phyloP scores from a whole-genome alignment of 2,329 filamentous ascomycete genomes.

The Didymella lethalis region DNA sequence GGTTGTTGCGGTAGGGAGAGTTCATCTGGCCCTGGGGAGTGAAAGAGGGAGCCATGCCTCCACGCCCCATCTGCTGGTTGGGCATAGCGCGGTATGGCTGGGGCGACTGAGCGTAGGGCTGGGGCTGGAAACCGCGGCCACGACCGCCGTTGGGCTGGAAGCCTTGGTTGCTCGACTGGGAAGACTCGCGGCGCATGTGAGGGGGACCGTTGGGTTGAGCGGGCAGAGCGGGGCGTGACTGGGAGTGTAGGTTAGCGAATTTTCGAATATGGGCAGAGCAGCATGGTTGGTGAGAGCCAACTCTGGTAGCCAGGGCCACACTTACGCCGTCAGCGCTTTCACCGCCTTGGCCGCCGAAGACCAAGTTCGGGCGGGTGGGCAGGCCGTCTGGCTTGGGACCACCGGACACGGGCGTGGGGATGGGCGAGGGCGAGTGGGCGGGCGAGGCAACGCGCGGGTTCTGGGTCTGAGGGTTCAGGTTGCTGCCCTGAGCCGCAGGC shows the following conservation, averaged over 20 bases:
- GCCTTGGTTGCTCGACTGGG: conserved; percentile 71
- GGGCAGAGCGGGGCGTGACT: conserved; percentile 73
- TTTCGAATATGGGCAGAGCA: conserved; percentile 15
- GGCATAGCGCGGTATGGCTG: conserved; percentile 61
- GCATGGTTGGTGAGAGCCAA: conserved; percentile 31
- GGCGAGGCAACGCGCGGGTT: conserved; percentile 83
- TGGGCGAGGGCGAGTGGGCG: conserved; percentile 87
- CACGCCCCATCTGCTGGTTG: conserved; percentile 59
- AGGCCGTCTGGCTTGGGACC: conserved; percentile 80
- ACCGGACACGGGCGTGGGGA: conserved; percentile 87
- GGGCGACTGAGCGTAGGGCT: conserved; percentile 63
- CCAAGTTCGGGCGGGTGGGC: conserved; percentile 73
- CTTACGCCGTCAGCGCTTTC: conserved; percentile 77
- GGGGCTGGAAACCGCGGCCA: conserved; percentile 59
- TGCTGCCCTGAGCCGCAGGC: conserved; percentile 68
- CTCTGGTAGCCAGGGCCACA: conserved; percentile 35
- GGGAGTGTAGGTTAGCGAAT: conserved; percentile 40
- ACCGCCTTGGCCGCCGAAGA: conserved; percentile 82
- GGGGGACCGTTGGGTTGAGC: conserved; percentile 59
- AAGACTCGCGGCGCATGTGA: conserved; percentile 86
- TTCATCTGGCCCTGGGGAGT: conserved; percentile 63
- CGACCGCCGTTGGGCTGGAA: conserved; percentile 56
- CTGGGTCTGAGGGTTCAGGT: conserved; percentile 60
- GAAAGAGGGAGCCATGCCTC: conserved; percentile 62
- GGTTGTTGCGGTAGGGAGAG: conserved; percentile 65